These are phyloP conservation scores for Ailanthus altissimus DNA, from an alignment of 345 rosid species.

Conservation along the genomic window DNA sequence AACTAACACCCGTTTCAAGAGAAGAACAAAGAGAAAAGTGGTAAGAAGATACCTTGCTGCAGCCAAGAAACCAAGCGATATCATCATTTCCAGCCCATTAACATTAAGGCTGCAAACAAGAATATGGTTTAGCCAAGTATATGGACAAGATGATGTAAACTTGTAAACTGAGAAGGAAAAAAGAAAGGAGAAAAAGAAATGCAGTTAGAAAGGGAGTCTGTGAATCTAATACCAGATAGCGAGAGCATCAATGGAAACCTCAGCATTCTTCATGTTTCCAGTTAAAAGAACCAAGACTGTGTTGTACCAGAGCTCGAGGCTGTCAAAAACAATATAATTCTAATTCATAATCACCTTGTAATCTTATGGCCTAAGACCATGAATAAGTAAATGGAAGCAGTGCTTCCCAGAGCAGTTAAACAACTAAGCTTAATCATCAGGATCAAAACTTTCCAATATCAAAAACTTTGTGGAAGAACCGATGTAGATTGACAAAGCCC, in stretches of 20 bases:
- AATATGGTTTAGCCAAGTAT: not conserved
- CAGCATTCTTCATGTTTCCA: constrained; percentile 66
- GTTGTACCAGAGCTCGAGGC: constrained; percentile 89
- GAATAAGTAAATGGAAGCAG: not conserved
- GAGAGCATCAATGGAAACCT: constrained; percentile 75
- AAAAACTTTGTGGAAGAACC: not conserved
- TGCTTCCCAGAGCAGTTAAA: not conserved
- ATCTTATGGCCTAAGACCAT: not conserved
- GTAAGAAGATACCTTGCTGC: constrained; percentile 55
- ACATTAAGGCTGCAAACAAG: constrained; percentile 55
- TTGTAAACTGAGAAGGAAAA: not conserved
- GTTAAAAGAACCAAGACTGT: constrained; percentile 66
- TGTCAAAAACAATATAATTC: constrained; percentile 27
- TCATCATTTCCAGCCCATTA: constrained; percentile 83
- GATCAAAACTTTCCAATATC: not conserved
- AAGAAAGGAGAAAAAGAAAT: not conserved
- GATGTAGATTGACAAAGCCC: not conserved
- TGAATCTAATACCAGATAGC: constrained; percentile 60
- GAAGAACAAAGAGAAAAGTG: not conserved
- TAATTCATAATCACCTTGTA: constrained; percentile 1
- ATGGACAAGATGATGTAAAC: not conserved
- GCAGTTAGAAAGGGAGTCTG: not conserved
- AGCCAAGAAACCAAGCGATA: constrained; percentile 74
- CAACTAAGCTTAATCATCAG: not conserved
- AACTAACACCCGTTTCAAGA: not conserved